Evolutionary conservation across 1,284 basidiomycete species (phyloP).

Genomic region (Ceratobasidium papillatum): DNA sequence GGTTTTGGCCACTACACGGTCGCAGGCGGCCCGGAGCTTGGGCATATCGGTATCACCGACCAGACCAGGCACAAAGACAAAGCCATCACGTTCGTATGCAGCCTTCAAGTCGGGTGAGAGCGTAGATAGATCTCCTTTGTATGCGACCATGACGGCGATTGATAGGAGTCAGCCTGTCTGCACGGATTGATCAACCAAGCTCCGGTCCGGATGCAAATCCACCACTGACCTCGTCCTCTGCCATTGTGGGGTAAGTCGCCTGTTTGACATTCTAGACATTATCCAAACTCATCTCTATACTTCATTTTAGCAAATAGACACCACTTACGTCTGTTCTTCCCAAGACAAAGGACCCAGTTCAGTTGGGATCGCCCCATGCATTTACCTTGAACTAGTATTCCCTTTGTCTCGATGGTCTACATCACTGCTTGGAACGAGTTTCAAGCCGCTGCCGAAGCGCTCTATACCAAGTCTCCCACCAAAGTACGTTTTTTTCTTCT

Average conservation of each 20-base stretch:
- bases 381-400: slow-evolving; percentile 1
- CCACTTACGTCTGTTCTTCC: slow-evolving; percentile 4
- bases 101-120: slow-evolving; percentile 36
- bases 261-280: neutral
- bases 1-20: slow-evolving; percentile 63
- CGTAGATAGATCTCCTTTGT: slow-evolving; percentile 41
- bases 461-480: slow-evolving; percentile 80
- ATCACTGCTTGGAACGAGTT: slow-evolving; percentile 84
- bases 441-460: slow-evolving; percentile 82
- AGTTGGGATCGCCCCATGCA: slow-evolving; percentile 10
- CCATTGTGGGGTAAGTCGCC: slow-evolving; percentile 13
- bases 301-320: neutral
- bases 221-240: slow-evolving; percentile 1
- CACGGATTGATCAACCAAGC: neutral
- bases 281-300: slow-evolving; percentile 1
- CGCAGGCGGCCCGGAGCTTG: slow-evolving; percentile 63
- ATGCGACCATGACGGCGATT: slow-evolving; percentile 45
- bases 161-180: neutral
- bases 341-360: slow-evolving; percentile 9
- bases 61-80: slow-evolving; percentile 72
- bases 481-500: slow-evolving; percentile 61
- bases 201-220: slow-evolving; percentile 30
- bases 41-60: slow-evolving; percentile 58
- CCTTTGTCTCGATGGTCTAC: slow-evolving; percentile 64
- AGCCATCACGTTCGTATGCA: slow-evolving; percentile 72